Evolutionary conservation across 805 yeast species (phyloP), one percentile per base, ranked within the genome.

Genomic region (Kuraishia cidri): DNA sequence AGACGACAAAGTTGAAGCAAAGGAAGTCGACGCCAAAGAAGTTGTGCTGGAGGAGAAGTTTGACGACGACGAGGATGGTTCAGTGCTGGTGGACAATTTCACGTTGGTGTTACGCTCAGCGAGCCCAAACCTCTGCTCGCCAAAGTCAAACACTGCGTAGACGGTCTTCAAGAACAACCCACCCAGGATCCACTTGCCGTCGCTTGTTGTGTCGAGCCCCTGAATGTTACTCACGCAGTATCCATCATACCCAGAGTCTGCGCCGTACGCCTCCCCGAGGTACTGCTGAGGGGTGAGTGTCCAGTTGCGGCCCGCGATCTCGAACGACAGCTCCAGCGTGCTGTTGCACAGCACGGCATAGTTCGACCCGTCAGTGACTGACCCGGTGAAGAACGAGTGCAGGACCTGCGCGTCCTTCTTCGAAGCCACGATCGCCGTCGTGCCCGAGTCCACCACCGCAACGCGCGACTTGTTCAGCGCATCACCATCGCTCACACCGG

Each of bases 211-310:
- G 18, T 56, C 55, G n/a, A 67, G 45, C 7, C 82, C 84, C 53
- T 75, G 83, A 36, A 77, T 63, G 43, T 75, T 76, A 5, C 81
- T 71, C 9, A 77, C 75, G 58, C 86, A 78, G 45, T 68, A 64
- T 0, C 79, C 77, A 13, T 41, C 22, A 36, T 68, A 60, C 0
- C 41, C 48, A 1, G 64, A 52, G 24, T 40, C 37, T 4, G 43
- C 36, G 2, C 63, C 32, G 45, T 74, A 72, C 13, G 58, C 61
- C 9, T 57, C 49, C 5, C 81, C 83, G 29, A 72, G 41, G 48
- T 75, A 75, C 30, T 58, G 59, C 1, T 42, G 37, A 1, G 77
- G 56, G 2, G 58, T 35, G 17, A 72, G 46, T 8, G 68, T 46
- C 66, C 73, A 72, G 27, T 58, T 56, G n/a, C 48, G 43, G 12